These are phyloP conservation scores for Stereum hirsutum DNA, from an alignment of 1,284 basidiomycete genomes.

Conservation along the genomic window DNA sequence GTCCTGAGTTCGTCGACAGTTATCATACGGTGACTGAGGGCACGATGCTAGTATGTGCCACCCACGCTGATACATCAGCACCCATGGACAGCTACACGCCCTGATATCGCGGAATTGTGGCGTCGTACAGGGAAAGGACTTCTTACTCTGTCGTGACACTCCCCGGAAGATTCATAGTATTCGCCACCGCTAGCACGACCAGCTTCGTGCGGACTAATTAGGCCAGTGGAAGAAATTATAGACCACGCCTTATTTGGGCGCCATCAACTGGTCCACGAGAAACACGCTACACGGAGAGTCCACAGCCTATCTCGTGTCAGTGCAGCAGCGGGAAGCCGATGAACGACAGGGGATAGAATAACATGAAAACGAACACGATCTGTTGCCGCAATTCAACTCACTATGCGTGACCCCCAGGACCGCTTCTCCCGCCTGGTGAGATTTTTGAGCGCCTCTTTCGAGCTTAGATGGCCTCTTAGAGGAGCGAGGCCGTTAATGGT, in stretches of 20 bases:
- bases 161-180: conserved; percentile 97
- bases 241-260: conserved; percentile 93
- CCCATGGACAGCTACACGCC: too few relatives aligned
- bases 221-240: conserved; percentile 99
- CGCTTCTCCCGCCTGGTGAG: conserved; percentile 45
- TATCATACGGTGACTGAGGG: too few relatives aligned
- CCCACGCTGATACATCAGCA: too few relatives aligned
- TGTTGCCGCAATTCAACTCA: conserved; percentile 17
- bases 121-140: conserved; percentile 72
- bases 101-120: too few relatives aligned
- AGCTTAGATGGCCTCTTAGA: conserved; percentile 81
- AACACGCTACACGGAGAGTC: conserved; percentile 65
- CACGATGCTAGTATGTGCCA: too few relatives aligned
- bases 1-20: too few relatives aligned
- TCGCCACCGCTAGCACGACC: conserved; percentile 95
- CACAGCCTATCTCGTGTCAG: too few relatives aligned
- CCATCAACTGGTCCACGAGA: conserved; percentile 96
- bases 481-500: conserved; percentile 73
- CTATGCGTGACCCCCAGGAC: conserved; percentile 69
- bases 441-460: conserved; percentile 64
- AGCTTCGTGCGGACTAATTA: conserved; percentile 76
- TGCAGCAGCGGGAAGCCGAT: too few relatives aligned
- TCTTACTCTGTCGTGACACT: conserved; percentile 87
- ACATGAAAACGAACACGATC: not conserved
- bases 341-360: not conserved